These are phyloP conservation scores for Magnusiomyces ingens DNA, from an alignment of 1,139 yeast species.

Conservation along the genomic window DNA sequence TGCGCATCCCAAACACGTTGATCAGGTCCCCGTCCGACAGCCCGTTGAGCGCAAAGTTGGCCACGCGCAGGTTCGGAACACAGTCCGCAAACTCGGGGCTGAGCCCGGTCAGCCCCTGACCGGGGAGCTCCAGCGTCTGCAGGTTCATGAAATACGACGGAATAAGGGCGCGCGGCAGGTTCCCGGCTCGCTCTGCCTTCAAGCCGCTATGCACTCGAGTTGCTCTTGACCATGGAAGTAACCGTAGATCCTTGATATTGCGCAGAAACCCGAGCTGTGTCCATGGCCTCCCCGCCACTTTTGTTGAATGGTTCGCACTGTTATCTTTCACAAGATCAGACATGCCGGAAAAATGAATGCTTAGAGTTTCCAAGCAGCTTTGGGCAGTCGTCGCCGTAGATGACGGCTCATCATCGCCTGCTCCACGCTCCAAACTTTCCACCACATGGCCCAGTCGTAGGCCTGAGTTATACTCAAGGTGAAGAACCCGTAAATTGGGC, in stretches of 20 bases:
- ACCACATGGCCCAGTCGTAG: background rate
- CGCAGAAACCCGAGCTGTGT: too few species aligned
- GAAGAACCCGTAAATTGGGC: conserved; percentile 1
- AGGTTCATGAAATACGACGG: background rate
- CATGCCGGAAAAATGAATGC: too few species aligned
- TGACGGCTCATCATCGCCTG: too few species aligned
- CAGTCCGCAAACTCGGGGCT: background rate
- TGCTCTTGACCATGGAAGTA: too few species aligned
- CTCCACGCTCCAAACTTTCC: too few species aligned
- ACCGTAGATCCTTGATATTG: too few species aligned
- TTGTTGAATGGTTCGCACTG: too few species aligned
- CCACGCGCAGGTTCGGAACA: conserved; percentile 3
- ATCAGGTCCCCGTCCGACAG: background rate
- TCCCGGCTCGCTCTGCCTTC: too few species aligned
- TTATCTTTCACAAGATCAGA: background rate
- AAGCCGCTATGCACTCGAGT: too few species aligned
- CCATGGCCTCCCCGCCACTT: too few species aligned
- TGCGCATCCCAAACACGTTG: background rate
- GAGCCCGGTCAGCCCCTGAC: background rate
- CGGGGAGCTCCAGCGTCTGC: background rate
- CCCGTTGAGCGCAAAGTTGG: conserved; percentile 3
- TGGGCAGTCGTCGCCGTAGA: too few species aligned
- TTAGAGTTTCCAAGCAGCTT: too few species aligned
- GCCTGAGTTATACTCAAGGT: background rate
- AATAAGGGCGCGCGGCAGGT: background rate